A percentile compares a stretch with the other conserved stretches of the same genome.
Evolutionary conservation across 73 alveolate genomes (phyloP).

Genomic region (Paramecium primaurelia): DNA sequence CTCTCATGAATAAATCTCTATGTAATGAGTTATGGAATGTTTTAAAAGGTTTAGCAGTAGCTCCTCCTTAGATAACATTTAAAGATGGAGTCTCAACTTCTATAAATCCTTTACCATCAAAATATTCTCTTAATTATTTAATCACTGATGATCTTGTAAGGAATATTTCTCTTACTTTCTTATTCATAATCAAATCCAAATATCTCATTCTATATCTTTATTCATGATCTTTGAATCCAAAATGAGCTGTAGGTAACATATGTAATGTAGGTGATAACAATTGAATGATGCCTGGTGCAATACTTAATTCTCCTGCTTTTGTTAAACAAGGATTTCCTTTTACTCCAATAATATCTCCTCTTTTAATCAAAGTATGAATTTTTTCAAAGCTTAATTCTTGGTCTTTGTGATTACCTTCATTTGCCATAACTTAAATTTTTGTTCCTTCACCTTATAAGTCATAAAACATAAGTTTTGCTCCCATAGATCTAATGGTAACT

Average conservation of each 20-base stretch:
- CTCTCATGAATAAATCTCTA: slow-evolving; percentile 97
- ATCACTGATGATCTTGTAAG: slow-evolving; percentile 90
- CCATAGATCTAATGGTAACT: slow-evolving; percentile 83
- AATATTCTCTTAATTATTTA: slow-evolving; percentile 86
- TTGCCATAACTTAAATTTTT: slow-evolving; percentile 87
- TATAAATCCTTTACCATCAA: slow-evolving; percentile 89
- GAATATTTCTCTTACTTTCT: slow-evolving; percentile 84
- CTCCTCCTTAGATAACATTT: slow-evolving; percentile 99
- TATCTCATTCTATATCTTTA: slow-evolving; percentile 96
- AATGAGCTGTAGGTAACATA: slow-evolving; percentile 88
- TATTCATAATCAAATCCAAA: slow-evolving; percentile 93
- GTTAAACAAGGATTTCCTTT: slow-evolving; percentile 95
- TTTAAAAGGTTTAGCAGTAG: slow-evolving; percentile 98
- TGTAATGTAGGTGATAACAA: slow-evolving; percentile 89
- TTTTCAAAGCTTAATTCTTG: slow-evolving; percentile 69
- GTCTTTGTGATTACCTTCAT: slow-evolving; percentile 69
- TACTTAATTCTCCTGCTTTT: slow-evolving; percentile 91
- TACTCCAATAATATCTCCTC: slow-evolving; percentile 97
- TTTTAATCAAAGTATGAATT: slow-evolving; percentile 65
- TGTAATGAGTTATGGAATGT: slow-evolving; percentile 98
- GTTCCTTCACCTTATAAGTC: slow-evolving; percentile 92
- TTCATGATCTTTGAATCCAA: slow-evolving; percentile 95
- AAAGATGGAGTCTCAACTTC: slow-evolving; percentile 99
- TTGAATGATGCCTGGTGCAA: slow-evolving; percentile 75
- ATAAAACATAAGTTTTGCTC: slow-evolving; percentile 86